These are phyloP conservation scores for Pezicula carpinea DNA, from an alignment of 2,329 filamentous ascomycete species.

Conservation along the genomic window DNA sequence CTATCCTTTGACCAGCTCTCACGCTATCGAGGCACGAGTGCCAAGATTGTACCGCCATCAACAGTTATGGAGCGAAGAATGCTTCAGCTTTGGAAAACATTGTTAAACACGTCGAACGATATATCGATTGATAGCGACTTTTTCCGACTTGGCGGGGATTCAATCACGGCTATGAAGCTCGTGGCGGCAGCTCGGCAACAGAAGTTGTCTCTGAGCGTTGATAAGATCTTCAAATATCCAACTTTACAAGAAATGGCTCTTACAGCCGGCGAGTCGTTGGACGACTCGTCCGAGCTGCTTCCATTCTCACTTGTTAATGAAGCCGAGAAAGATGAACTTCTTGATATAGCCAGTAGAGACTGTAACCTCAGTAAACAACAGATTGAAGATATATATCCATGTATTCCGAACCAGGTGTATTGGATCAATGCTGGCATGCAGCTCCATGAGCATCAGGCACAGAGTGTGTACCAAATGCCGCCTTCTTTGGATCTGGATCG, in stretches of 20 bases:
- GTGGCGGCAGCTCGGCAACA: slow-evolving; percentile 13
- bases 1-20: slow-evolving; percentile 8
- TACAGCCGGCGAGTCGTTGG: not conserved
- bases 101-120: not conserved
- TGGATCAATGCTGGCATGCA: no score
- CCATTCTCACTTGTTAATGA: no score
- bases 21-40: not conserved
- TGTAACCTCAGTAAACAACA: no score
- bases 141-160: slow-evolving; percentile 42
- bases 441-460: slow-evolving; percentile 3
- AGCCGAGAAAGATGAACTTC: no score
- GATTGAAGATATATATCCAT: no score
- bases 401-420: slow-evolving; percentile 1
- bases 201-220: slow-evolving; percentile 3
- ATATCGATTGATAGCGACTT: slow-evolving; percentile 23
- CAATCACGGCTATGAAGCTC: slow-evolving; percentile 39
- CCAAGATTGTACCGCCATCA: not conserved
- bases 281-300: no score
- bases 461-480: slow-evolving; percentile 1
- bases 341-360: no score
- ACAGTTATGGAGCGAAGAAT: slow-evolving; percentile 2
- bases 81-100: not conserved
- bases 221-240: slow-evolving; percentile 4
- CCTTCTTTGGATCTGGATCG: not conserved
- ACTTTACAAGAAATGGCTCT: slow-evolving; percentile 2